Base-by-base conservation (phyloP, 2,329 filamentous ascomycete genomes). In the Colletotrichum sidae region DNA sequence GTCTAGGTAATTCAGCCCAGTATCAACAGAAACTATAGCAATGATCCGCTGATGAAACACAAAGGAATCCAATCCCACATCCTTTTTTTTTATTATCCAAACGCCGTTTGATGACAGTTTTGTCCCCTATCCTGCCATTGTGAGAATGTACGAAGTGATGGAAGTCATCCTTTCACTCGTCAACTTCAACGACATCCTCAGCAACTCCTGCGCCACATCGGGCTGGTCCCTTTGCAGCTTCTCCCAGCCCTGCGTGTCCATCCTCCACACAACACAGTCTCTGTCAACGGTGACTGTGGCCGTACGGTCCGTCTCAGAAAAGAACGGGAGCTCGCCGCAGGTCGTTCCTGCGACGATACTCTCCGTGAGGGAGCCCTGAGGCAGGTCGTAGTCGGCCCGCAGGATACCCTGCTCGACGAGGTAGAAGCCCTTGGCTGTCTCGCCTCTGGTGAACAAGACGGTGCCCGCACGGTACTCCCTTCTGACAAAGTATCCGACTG, bases 281-380 rank as follows among this genome's bases (percentile, higher is more conserved):
- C 90, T 86, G 75, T 98, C 94, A 2, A 93, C 93, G 47, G 90
- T 84, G 10, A 96, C 94, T 0, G 92, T 97, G 2, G 94, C 94
- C 4, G 94, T 98, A 15, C 96, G 87, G 56, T 88, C 84, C 2
- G 95, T 98, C 73, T 96, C 92, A 3, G 91, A 93, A 79, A 99
- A 99, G 81, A 99, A 99, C 0, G 96, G 96, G 57, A 99, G 79
- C 80, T 99, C 96, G 41, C 96, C 96, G 71, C 95, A 98, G 0
- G 96, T 97, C 2, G 96, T 96, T 13, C 96, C 96, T 0, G 94
- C 92, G 1, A 97, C 91, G 59, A 98, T 97, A 72, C 93, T 92
- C 77, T 99, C 96, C 67, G 92, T 93, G 70, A 96, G 92, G 71
- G 86, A 87, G 1, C 96, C 96, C 75, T 98, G 96, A 1, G 96